These are phyloP conservation scores for Amaranthus palmeri DNA, from an alignment of 148 eudicot species.

Conservation along the genomic window DNA sequence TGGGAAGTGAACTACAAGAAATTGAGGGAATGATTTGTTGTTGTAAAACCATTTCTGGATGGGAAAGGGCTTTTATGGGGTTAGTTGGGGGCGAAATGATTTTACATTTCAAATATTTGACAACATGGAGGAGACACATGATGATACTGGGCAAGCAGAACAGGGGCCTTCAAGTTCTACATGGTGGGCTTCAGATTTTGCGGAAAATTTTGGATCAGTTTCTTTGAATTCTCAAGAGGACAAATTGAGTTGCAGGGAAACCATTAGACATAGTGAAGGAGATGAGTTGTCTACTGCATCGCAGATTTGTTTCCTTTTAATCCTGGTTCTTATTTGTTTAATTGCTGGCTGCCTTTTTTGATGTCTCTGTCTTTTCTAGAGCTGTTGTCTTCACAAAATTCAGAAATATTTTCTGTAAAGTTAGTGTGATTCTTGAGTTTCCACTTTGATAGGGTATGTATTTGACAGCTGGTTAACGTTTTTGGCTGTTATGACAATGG, in stretches of 20 bases:
- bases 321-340: background rate
- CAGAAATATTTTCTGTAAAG: too few relatives aligned
- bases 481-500: too few relatives aligned
- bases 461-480: too few relatives aligned
- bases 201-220: constrained; percentile 69
- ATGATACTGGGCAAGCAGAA: constrained; percentile 56
- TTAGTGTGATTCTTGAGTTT: too few relatives aligned
- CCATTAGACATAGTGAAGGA: constrained; percentile 37
- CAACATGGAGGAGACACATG: constrained; percentile 70
- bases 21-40: constrained; percentile 27
- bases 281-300: constrained; percentile 51
- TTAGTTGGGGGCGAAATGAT: constrained; percentile 48
- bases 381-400: background rate
- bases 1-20: constrained; percentile 11
- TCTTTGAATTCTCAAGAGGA: constrained; percentile 66
- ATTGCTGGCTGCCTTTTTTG: background rate
- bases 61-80: constrained; percentile 41
- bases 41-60: constrained; percentile 19
- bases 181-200: constrained; percentile 78
- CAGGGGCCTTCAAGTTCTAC: constrained; percentile 55
- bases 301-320: constrained; percentile 30
- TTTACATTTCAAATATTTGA: constrained; percentile 37
- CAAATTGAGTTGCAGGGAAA: constrained; percentile 36
- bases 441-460: too few relatives aligned
- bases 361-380: background rate